Evolutionary conservation across 768 basidiomycete genomes (phyloP), one percentile per base, ranked within the genome.

Genomic region (Phaeotremella skinneri): DNA sequence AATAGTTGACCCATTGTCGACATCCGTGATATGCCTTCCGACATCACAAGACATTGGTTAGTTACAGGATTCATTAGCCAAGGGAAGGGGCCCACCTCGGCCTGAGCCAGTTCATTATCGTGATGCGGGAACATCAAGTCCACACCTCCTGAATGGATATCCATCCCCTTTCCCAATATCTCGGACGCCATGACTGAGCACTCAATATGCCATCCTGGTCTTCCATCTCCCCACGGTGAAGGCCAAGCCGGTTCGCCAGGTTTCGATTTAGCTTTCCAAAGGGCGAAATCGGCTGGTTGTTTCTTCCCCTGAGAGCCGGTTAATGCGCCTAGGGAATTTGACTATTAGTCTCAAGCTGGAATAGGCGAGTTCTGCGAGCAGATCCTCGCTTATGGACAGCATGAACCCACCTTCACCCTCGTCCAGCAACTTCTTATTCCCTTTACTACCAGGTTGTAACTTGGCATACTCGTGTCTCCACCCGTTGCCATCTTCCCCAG

Each of bases 81-180:
- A n/a, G 25, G 5, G 17, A 11, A 31, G 31, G 1, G 4, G 52
- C 76, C 32, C 53, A 80, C 94, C 85, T 98, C 96, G 50, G 90
- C 86, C 78, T 99, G 96, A 0, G 96, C 96, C 70, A 99, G 83
- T 79, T 99, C 96, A 75, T 99, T 99, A 76, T 98, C 94, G 74
- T 99, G 96, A 79, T 99, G 96, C 4, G 96, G 96, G 79, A 99
- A 99, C n/a, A 91, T 89, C 49, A 99, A 81, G 79, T 99, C 96
- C 39, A 90, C 86, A 3, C 96, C 96, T 51, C 96, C 96, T 6
- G 92, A 96, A 76, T 99, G 96, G 61, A 99, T 92, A 77, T 98
- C 96, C 85, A 99, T 89, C 58, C 85, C 87, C 56, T 86, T 83
- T 2, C 93, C 94, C 45, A 97, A 81, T 49, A 97, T 81, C 30